Base-by-base conservation (phyloP, 257 asterid species). In the Capsicum chinense region DNA sequence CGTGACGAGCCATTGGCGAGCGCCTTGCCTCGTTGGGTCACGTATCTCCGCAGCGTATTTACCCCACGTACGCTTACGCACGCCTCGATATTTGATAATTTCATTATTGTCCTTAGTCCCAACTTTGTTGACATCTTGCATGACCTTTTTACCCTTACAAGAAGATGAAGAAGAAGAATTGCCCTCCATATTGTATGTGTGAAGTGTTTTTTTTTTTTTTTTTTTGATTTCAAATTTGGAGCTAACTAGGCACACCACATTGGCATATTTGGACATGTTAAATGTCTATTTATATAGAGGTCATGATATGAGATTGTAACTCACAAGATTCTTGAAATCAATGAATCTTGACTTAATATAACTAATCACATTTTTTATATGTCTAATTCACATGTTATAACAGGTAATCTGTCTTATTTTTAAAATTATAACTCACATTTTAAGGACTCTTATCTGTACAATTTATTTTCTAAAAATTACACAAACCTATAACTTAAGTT, bases 21-120 rank as follows among this genome's bases (percentile, higher is more conserved):
- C 85, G 16, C 85, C 85, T 56, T 70, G 68, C n/a, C 81, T 57
- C 39, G 60, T 83, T 4, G 85, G 85, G 71, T 84, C 86, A 10
- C 86, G 86, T 59, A 84, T 84, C 86, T 84, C 86, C 7, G 86
- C 79, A 5, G 86, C 86, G 10, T 21, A 84, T 64, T 76, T 84
- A 5, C 86, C 86, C 86, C 78, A 83, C 10, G 83, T 47, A 15
- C 86, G 66, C 9, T 37, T 47, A 4, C 86, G 67, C 5, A 84
- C 83, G 1, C 86, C 86, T 5, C 87, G 87, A 19, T 84, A 84
- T 68, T 64, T 64, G 37, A 79, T 66, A 47, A 35, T 21, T 9
- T 79, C 84, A 39, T 67, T 35, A 14, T 42, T 66, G 7, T 84
- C 84, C 37, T 84, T 26, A 26, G 33, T 59, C 56, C 6, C 86